Conservation (phyloP, 306 rosid species). For the Sindora glabra region DNA sequence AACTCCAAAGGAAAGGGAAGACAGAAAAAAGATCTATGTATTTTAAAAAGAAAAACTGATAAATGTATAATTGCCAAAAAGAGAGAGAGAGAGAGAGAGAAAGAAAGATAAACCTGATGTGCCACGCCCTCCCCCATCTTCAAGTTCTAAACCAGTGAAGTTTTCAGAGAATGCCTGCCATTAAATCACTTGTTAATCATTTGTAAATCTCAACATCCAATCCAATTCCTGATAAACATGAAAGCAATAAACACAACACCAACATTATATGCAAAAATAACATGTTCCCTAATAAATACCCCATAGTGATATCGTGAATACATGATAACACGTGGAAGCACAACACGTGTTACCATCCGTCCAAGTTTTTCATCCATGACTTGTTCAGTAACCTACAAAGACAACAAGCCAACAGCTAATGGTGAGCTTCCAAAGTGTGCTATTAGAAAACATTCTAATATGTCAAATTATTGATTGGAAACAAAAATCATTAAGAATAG, state of each 20-base stretch:
- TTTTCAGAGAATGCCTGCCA: constrained; percentile 83
- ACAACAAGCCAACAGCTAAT: constrained; percentile 1
- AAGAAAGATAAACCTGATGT: constrained; percentile 59
- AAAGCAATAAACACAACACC: not conserved
- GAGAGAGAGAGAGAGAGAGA: too few relatives aligned
- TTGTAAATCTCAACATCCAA: too few relatives aligned
- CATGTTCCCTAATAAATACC: constrained; percentile 31
- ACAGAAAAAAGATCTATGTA: not conserved
- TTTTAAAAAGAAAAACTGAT: too few relatives aligned
- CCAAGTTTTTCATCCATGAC: constrained; percentile 92
- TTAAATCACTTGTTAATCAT: constrained; percentile 10
- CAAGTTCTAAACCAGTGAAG: constrained; percentile 93
- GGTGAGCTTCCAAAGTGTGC: constrained; percentile 13
- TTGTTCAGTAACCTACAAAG: constrained; percentile 75
- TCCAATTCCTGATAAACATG: too few relatives aligned
- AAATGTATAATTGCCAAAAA: too few relatives aligned
- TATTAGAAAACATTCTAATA: not conserved
- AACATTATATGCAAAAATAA: not conserved
- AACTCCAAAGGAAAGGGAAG: not conserved
- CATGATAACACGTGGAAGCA: constrained; percentile 98
- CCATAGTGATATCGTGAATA: constrained; percentile 88
- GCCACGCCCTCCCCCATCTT: constrained; percentile 99
- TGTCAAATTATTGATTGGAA: not conserved
- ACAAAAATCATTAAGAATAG: not conserved
- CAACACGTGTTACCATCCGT: constrained; percentile 81